phyloP scores from a whole-genome alignment of 345 rosid species.

The Ceriops decandra region DNA sequence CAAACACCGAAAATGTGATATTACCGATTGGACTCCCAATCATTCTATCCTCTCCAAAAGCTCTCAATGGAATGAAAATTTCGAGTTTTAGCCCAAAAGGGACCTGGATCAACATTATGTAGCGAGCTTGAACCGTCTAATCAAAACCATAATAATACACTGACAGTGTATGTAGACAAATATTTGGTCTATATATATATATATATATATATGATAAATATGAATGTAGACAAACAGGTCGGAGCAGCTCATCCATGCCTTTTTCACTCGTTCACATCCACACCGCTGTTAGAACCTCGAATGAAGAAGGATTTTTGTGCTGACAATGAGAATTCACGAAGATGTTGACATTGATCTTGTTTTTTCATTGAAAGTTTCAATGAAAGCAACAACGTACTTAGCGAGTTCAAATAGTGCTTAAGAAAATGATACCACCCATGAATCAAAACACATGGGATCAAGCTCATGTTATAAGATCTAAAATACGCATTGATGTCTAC shows the following conservation, averaged over 20 bases:
- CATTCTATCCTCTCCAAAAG: too few species aligned
- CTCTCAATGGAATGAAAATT: too few species aligned
- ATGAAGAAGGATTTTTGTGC: constrained; percentile 3
- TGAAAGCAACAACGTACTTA: background rate
- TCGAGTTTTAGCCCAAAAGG: background rate
- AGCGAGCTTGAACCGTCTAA: background rate
- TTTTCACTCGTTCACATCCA: background rate
- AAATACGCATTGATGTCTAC: background rate
- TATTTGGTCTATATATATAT: too few species aligned
- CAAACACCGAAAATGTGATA: too few species aligned
- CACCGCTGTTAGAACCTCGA: constrained; percentile 8
- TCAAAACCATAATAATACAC: constrained; percentile 3
- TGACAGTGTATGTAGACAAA: background rate
- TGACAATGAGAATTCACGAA: background rate
- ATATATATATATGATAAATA: too few species aligned
- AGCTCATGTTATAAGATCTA: background rate
- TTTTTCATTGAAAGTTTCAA: background rate
- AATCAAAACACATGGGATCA: background rate
- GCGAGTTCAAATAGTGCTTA: background rate
- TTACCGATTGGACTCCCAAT: too few species aligned
- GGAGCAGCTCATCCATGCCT: constrained; percentile 4
- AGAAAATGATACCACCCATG: background rate
- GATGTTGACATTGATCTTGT: background rate
- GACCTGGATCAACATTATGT: background rate
- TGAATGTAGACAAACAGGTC: background rate